Evolutionary conservation across 768 basidiomycete genomes (phyloP).

Genomic region (Filobasidium floriforme): DNA sequence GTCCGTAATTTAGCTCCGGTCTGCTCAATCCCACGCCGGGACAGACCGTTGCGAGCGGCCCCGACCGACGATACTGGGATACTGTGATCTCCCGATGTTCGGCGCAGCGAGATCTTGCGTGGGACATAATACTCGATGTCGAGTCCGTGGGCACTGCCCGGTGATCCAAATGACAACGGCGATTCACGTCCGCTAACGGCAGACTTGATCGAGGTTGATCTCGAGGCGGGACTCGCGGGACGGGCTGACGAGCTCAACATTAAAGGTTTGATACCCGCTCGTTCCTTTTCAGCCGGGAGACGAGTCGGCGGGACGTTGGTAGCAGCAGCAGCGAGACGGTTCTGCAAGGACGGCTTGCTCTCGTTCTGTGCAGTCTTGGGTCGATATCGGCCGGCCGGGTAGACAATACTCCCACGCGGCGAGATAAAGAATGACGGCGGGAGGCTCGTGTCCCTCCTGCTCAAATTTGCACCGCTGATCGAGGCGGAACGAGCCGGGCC

Average conservation of each 20-base stretch:
- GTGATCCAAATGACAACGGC: slow-evolving; percentile 6
- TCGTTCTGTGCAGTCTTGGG: slow-evolving; percentile 4
- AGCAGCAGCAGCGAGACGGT: slow-evolving; percentile 13
- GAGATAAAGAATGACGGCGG: slow-evolving; percentile 23
- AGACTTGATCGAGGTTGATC: background rate
- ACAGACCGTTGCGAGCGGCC: background rate
- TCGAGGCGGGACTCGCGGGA: slow-evolving; percentile 10
- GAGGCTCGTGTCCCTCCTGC: slow-evolving; percentile 20
- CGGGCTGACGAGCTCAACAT: slow-evolving; percentile 10
- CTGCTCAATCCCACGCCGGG: background rate
- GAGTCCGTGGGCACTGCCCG: slow-evolving; percentile 2
- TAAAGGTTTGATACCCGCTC: slow-evolving; percentile 10
- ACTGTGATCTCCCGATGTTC: background rate
- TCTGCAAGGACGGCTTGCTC: slow-evolving; percentile 16
- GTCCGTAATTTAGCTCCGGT: background rate
- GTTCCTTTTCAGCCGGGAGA: slow-evolving; percentile 8
- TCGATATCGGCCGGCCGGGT: slow-evolving; percentile 24
- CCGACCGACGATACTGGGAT: slow-evolving; percentile 13
- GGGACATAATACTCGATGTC: slow-evolving; percentile 15
- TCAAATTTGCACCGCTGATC: slow-evolving; percentile 11
- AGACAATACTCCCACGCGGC: slow-evolving; percentile 23
- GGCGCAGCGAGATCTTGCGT: slow-evolving; percentile 11
- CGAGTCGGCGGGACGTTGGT: background rate
- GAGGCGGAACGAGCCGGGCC: background rate
- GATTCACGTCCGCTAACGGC: background rate